phyloP scores from a whole-genome alignment of 257 asterid genomes.

The Solanum gandarillasii region DNA sequence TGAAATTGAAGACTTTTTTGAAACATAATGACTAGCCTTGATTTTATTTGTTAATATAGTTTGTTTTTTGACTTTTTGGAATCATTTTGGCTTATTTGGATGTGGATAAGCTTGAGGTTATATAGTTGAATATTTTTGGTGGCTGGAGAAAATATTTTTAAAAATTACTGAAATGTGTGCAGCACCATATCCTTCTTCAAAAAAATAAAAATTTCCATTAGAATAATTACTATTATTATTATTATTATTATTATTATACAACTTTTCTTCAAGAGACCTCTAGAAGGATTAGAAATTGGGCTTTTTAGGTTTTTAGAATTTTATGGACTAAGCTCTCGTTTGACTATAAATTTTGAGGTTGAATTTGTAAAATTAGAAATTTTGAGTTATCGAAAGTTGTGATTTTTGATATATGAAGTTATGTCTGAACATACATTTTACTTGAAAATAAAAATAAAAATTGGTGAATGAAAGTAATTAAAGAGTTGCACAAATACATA shows the following conservation, averaged over 20 bases:
- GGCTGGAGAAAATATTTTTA: background rate
- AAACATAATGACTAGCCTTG: background rate
- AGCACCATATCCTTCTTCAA: background rate
- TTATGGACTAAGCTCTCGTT: background rate
- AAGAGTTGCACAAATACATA: background rate
- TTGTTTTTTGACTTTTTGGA: background rate
- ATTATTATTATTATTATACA: background rate
- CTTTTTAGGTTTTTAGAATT: background rate
- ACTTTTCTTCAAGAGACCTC: background rate
- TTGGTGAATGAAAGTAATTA: too few relatives aligned
- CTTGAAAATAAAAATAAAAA: too few relatives aligned
- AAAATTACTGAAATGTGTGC: background rate
- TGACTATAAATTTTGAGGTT: background rate
- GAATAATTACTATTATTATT: background rate
- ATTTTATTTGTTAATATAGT: background rate
- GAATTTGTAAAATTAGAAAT: background rate
- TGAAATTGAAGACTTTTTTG: background rate
- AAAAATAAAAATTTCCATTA: background rate
- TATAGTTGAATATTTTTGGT: background rate
- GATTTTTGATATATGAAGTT: background rate
- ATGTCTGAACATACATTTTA: accelerated
- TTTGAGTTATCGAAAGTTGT: background rate
- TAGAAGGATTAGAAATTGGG: background rate
- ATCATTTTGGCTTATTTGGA: background rate
- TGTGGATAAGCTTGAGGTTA: background rate